A percentile compares a stretch with the other conserved stretches of the same genome.
Evolutionary conservation across 306 rosid species (phyloP).

Genomic region (Cucumis cinereus): DNA sequence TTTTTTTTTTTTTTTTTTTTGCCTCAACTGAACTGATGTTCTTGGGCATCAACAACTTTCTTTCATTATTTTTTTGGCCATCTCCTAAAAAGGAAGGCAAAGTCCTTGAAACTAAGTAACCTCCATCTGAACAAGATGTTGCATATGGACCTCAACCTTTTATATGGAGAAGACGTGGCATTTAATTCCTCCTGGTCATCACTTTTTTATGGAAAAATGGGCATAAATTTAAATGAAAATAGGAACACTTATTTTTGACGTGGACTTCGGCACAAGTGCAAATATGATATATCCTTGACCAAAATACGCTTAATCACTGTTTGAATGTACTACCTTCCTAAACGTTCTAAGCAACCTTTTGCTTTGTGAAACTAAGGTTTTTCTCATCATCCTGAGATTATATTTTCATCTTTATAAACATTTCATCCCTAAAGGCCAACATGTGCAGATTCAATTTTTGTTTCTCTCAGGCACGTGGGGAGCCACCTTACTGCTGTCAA

Average conservation of each 20-base stretch:
- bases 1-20: background rate
- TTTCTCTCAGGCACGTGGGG: constrained; percentile 44
- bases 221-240: background rate
- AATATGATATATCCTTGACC: background rate
- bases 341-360: background rate
- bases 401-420: background rate
- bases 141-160: background rate
- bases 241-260: background rate
- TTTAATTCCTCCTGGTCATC: background rate
- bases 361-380: background rate
- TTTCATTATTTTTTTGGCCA: background rate
- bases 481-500: constrained; percentile 47
- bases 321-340: background rate
- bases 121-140: background rate
- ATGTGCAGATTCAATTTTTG: constrained; percentile 8
- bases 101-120: background rate
- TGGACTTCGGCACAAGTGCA: background rate
- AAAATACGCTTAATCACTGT: background rate
- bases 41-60: background rate
- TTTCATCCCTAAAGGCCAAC: background rate
- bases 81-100: background rate
- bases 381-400: background rate
- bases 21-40: background rate
- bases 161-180: background rate
- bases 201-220: background rate